A percentile compares a stretch with the other conserved stretches of the same genome.
These are phyloP conservation scores for Sonneratia alba DNA, from an alignment of 345 rosid genomes.

Conservation along the genomic window DNA sequence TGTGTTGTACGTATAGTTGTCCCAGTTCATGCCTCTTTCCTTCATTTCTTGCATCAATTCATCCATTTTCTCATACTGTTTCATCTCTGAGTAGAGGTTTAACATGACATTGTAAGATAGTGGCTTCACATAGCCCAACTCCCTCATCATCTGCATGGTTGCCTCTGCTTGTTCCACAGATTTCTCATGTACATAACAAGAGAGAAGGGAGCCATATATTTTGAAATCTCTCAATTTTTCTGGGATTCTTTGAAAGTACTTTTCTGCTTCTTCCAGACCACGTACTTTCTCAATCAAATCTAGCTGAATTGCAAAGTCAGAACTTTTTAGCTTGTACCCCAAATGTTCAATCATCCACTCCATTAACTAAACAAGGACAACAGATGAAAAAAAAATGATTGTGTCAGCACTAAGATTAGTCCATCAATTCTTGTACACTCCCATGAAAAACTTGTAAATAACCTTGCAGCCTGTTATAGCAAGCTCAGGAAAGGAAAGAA, in stretches of 20 bases:
- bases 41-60: conserved; percentile 45
- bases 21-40: conserved; percentile 23
- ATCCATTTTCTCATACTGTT: conserved; percentile 32
- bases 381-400: not conserved
- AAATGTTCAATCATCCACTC: conserved; percentile 37
- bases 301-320: conserved; percentile 27
- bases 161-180: conserved; percentile 35
- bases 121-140: conserved; percentile 16
- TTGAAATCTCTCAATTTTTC: conserved; percentile 3
- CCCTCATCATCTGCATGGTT: conserved; percentile 24
- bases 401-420: not conserved
- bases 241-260: conserved; percentile 23
- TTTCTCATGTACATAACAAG: conserved; percentile 22
- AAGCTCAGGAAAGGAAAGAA: not conserved
- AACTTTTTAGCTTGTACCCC: conserved; percentile 4
- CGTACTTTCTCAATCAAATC: conserved; percentile 27
- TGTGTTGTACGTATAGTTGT: conserved; percentile 29
- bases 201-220: conserved; percentile 32
- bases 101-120: conserved; percentile 50
- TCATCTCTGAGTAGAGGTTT: conserved; percentile 30
- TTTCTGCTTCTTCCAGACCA: conserved; percentile 29
- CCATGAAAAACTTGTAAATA: not conserved
- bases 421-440: not conserved
- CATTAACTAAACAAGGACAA: conserved; percentile 20
- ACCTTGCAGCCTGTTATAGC: not conserved